Evolutionary conservation across 768 basidiomycete genomes (phyloP).

Genomic region (Tulasnella sp.): DNA sequence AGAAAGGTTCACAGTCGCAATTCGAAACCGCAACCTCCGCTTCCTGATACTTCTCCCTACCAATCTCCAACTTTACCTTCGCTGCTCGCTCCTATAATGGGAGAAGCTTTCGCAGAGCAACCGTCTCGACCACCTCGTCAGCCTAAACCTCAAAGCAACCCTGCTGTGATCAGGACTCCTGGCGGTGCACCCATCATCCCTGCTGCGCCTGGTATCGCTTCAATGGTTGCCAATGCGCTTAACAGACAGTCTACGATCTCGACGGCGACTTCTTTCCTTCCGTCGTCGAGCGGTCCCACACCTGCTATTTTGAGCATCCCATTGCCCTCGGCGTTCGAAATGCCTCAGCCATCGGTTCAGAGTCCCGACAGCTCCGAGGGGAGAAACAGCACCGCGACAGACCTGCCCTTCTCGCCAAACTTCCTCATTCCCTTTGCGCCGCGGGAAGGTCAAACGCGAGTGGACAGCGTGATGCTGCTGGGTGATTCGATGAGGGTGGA

Average conservation of each 20-base stretch:
- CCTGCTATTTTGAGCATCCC: not conserved
- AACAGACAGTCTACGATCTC: conserved; percentile 1
- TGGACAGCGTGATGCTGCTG: conserved; percentile 20
- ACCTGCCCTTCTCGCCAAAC: conserved; percentile 15
- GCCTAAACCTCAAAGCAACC: not conserved
- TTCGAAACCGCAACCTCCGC: conserved; percentile 10
- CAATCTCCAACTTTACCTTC: not conserved
- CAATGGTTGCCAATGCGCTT: conserved; percentile 3
- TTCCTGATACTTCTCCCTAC: not conserved
- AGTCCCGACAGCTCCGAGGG: not conserved
- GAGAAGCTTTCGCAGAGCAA: not conserved
- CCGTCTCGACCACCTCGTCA: conserved; percentile 15
- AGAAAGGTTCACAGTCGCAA: not conserved
- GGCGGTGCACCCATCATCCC: not conserved
- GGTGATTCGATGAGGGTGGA: conserved; percentile 3
- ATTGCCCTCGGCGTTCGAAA: not conserved
- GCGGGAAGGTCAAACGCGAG: not conserved
- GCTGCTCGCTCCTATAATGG: not conserved
- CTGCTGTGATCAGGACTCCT: not conserved
- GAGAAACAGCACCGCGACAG: not conserved
- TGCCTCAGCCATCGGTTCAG: not conserved
- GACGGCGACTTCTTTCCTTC: not conserved
- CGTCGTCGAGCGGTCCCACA: not conserved
- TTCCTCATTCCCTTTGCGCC: conserved; percentile 2
- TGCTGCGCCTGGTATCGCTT: not conserved